Conservation (phyloP, 2,329 filamentous ascomycete genomes). For the Fusarium sp. region DNA sequence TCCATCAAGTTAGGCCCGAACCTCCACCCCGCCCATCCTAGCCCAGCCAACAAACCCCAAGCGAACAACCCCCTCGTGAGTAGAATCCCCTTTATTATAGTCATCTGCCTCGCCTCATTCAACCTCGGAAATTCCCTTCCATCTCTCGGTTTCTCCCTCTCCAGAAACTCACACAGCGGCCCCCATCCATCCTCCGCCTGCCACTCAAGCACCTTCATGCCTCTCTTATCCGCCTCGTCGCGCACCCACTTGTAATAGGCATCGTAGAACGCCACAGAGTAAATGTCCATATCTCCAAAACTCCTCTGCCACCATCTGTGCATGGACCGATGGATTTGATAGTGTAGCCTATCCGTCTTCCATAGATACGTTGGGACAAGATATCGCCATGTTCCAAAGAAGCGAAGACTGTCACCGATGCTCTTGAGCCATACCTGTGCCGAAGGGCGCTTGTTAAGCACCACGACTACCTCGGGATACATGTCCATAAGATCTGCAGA, state of each 20-base stretch:
- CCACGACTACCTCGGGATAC: constrained; percentile 52
- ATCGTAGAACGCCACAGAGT: constrained; percentile 23
- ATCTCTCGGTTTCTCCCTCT: constrained; percentile 14
- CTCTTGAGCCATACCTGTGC: constrained; percentile 47
- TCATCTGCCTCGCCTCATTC: constrained; percentile 22
- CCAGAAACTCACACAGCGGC: constrained; percentile 57
- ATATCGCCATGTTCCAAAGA: constrained; percentile 48
- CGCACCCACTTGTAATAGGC: constrained; percentile 47
- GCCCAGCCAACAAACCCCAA: constrained; percentile 16
- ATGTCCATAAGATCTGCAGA: constrained; percentile 57
- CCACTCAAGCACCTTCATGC: constrained; percentile 45
- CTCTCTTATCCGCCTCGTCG: constrained; percentile 50
- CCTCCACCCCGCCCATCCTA: constrained; percentile 15
- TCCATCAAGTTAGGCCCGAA: not conserved
- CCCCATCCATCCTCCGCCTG: constrained; percentile 57
- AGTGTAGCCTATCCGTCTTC: constrained; percentile 50
- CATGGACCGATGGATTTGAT: constrained; percentile 26
- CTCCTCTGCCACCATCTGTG: not conserved
- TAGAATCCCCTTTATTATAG: constrained; percentile 10
- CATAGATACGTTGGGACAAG: constrained; percentile 41
- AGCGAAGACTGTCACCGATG: constrained; percentile 41
- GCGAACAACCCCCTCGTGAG: constrained; percentile 14
- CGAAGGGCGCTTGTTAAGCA: constrained; percentile 52
- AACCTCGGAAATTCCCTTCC: constrained; percentile 10
- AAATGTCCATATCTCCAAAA: constrained; percentile 6